Percentiles rank a stretch among this genome's conserved stretches.
Conservation (phyloP, 2,329 filamentous ascomycete genomes). For the Teratosphaeria pseudoeucalypti region DNA sequence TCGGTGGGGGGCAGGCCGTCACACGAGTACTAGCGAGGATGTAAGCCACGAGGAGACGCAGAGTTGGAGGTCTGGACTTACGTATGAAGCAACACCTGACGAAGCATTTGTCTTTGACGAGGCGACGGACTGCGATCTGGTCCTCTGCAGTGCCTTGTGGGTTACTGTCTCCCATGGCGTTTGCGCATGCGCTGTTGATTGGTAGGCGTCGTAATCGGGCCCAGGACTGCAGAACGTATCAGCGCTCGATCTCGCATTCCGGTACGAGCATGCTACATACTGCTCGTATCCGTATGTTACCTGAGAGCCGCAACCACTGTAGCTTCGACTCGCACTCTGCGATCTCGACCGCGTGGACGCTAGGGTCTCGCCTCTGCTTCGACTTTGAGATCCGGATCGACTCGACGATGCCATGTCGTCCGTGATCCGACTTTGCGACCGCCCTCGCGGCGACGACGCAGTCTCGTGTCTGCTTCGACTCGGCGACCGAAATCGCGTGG, state of each 20-base stretch:
- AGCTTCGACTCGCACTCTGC: background rate
- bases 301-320: background rate
- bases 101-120: background rate
- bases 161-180: background rate
- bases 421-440: background rate
- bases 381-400: background rate
- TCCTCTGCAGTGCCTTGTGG: background rate
- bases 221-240: background rate
- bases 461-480: background rate
- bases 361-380: background rate
- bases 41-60: background rate
- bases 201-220: background rate
- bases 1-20: background rate
- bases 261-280: background rate
- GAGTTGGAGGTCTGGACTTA: background rate
- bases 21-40: background rate
- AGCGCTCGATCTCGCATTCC: background rate
- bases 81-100: background rate
- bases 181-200: background rate
- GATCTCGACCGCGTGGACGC: background rate
- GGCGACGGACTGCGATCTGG: background rate
- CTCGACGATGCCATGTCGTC: background rate
- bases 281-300: background rate
- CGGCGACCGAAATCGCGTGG: background rate
- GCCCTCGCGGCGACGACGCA: background rate